Evolutionary conservation across 1,284 basidiomycete genomes (phyloP), one percentile per base, ranked within the genome.

Genomic region (Ceratobasidium sp.): DNA sequence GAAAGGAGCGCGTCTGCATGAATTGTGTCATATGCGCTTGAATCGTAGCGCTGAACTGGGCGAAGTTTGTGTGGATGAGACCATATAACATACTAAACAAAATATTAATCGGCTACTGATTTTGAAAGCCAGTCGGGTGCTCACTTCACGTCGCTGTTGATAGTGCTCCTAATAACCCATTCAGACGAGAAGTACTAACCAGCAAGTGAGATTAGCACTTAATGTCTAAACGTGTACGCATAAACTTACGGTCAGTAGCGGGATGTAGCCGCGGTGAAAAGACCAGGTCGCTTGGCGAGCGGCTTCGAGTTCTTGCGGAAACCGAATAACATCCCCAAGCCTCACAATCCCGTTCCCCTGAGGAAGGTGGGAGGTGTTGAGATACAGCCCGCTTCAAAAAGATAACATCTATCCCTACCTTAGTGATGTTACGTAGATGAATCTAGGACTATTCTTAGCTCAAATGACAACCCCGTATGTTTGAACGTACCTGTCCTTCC

Each of bases 1-100:
- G 83, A 79, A 87, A 90, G 1, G 83, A 84, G n/a, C 76, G 77
- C 0, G 80, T 79, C 0, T 72, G 56, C 67, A 88, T 84, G 73
- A 88, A 84, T n/a, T 76, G 77, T 1, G 80, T 54, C 80, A 92
- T 85, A 78, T 83, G 88, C 0, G 57, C 75, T 60, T 84, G 82
- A 2, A 91, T 80, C 1, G 83, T 83, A 3, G 82, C 79, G 9
- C 83, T 80, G 45, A 90, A 82, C 15, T 75, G 78, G 5, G 85
- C 83, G 51, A 89, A 84, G 77, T 90, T 88, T 45, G 86, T 82
- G 44, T 91, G 79, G 8, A 93, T 77, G 3, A 85, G 79, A 7
- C 82, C 83, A 77, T 89, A 92, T 1, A 92, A 82, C 1, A 84
- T 83, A 75, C 90, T 91, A 63, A 22, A 19, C 15, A 19, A 5